Percentiles rank a stretch among this genome's conserved stretches.
phyloP scores from a whole-genome alignment of 768 basidiomycete genomes.

The Serendipita vermifera region DNA sequence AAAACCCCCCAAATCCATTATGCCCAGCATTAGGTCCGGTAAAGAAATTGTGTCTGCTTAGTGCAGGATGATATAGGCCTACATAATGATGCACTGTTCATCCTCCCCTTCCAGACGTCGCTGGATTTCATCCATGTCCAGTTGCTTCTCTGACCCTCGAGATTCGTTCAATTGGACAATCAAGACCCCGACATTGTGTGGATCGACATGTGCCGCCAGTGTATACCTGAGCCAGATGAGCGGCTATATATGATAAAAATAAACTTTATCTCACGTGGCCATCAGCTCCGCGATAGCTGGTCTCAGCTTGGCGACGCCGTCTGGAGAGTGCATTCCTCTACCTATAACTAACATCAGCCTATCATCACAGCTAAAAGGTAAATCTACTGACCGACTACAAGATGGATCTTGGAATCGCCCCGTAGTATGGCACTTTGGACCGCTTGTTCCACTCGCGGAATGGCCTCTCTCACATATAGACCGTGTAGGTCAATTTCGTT shows the following conservation, averaged over 20 bases:
- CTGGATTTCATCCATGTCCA: constrained; percentile 45
- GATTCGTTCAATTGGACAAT: constrained; percentile 52
- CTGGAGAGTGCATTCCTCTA: constrained; percentile 74
- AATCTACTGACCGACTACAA: constrained; percentile 65
- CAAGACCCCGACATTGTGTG: constrained; percentile 70
- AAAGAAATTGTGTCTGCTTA: no score
- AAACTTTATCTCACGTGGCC: no score
- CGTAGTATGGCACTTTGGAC: constrained; percentile 50
- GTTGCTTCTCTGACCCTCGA: constrained; percentile 27
- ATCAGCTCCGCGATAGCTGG: constrained; percentile 84
- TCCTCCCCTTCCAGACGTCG: constrained; percentile 38
- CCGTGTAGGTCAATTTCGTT: constrained; percentile 86
- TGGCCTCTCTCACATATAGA: constrained; percentile 85
- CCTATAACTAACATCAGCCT: no score
- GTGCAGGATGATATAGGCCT: no score
- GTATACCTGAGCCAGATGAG: constrained; percentile 41
- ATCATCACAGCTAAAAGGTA: no score
- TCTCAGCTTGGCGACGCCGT: constrained; percentile 70
- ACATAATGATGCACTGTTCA: constrained; percentile 63
- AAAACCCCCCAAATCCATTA: no score
- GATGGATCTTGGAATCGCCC: constrained; percentile 50
- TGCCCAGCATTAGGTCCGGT: no score
- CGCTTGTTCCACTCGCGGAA: constrained; percentile 54
- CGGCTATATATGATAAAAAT: no score
- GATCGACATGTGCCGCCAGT: constrained; percentile 61